phyloP scores from a whole-genome alignment of 2,329 filamentous ascomycete genomes.

The Paraconiothyrium brasiliense region DNA sequence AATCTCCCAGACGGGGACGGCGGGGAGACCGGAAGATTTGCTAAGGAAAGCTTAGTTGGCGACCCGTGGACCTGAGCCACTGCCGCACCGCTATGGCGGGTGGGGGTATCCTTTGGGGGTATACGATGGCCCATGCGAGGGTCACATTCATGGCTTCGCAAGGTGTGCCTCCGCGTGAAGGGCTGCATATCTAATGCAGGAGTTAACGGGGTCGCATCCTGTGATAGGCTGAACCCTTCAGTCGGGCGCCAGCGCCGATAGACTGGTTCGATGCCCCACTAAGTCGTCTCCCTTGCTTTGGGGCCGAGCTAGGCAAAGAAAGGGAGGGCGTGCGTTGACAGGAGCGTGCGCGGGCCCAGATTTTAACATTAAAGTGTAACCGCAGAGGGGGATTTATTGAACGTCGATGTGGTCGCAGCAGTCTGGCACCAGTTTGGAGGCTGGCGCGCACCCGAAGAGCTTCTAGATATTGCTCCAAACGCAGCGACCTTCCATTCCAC shows the following conservation, averaged over 20 bases:
- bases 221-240: slow-evolving; percentile 12
- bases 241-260: slow-evolving; percentile 13
- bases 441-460: neutral
- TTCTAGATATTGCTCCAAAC: too few relatives aligned
- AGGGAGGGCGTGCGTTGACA: neutral
- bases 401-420: neutral
- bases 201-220: neutral
- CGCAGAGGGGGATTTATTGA: neutral
- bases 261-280: slow-evolving; percentile 8
- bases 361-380: neutral
- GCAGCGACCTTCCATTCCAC: too few relatives aligned
- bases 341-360: neutral
- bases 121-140: neutral
- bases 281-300: slow-evolving; percentile 16
- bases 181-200: neutral
- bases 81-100: slow-evolving; percentile 2
- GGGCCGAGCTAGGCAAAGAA: slow-evolving; percentile 13
- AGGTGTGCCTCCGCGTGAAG: neutral
- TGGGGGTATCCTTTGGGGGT: neutral
- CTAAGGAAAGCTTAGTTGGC: neutral
- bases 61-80: slow-evolving; percentile 5
- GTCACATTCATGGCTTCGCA: slow-evolving; percentile 11
- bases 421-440: neutral
- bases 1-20: neutral
- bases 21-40: neutral